These are phyloP conservation scores for Hypoxylon sp. DNA, from an alignment of 2,329 filamentous ascomycete species.

Conservation along the genomic window DNA sequence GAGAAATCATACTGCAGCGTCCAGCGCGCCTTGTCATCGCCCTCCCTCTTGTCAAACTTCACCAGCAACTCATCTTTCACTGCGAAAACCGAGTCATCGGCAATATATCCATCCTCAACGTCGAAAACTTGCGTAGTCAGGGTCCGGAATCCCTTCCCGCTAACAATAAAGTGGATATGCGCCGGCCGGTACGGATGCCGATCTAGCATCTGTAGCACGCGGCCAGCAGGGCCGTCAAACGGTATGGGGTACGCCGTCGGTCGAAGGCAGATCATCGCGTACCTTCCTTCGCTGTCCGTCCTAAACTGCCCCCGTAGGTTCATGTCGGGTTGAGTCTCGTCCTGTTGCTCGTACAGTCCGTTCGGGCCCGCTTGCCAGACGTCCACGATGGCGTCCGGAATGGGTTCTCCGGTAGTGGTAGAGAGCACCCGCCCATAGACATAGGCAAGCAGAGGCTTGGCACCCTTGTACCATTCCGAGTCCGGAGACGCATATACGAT, in stretches of 20 bases:
- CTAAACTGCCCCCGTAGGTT: slow-evolving; percentile 81
- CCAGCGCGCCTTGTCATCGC: slow-evolving; percentile 64
- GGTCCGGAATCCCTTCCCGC: slow-evolving; percentile 57
- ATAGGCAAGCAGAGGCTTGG: slow-evolving; percentile 64
- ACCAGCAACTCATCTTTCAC: slow-evolving; percentile 67
- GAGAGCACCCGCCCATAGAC: slow-evolving; percentile 68
- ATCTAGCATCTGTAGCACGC: slow-evolving; percentile 67
- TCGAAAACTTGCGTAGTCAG: slow-evolving; percentile 84
- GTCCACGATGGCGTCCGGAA: slow-evolving; percentile 77
- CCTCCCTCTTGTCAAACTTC: slow-evolving; percentile 57
- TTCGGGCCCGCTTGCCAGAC: slow-evolving; percentile 87
- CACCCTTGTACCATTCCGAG: slow-evolving; percentile 52
- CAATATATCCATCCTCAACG: slow-evolving; percentile 72
- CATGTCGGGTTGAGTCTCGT: slow-evolving; percentile 76
- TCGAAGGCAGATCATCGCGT: slow-evolving; percentile 72
- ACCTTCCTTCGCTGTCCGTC: slow-evolving; percentile 75
- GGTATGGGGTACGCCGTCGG: slow-evolving; percentile 70
- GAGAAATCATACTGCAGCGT: slow-evolving; percentile 75
- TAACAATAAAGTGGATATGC: slow-evolving; percentile 72
- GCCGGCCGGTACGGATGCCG: slow-evolving; percentile 71
- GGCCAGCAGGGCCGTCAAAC: slow-evolving; percentile 67
- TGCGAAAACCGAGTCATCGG: slow-evolving; percentile 67
- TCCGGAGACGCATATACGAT: slow-evolving; percentile 71
- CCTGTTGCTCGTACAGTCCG: slow-evolving; percentile 79
- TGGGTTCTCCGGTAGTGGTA: slow-evolving; percentile 72